Evolutionary conservation across 2,329 filamentous ascomycete species (phyloP), one percentile per base, ranked within the genome.

Genomic region (Colletotrichum sp.): DNA sequence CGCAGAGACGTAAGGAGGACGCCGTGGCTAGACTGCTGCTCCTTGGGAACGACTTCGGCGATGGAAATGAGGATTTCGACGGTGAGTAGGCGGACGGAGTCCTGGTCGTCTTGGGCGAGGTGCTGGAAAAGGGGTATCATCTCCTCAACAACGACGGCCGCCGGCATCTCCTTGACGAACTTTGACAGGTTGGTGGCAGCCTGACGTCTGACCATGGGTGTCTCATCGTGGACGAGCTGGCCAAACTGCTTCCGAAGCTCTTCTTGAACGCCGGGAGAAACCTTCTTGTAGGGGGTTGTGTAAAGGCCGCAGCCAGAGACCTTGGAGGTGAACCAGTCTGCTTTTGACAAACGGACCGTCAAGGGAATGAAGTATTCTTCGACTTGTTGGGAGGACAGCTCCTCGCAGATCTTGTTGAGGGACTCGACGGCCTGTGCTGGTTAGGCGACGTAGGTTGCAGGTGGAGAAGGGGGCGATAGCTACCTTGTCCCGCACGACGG

Each of bases 311-410:
- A 98, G 78, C 96, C 97, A 36, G 97, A 99, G 79, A 99, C 97
- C 89, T 99, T 99, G 79, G 97, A 99, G 74, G 97, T 99, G 87
- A 99, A 99, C 97, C 97, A 99, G 88, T 99, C 97, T 87, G 97
- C 97, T 91, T 99, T 99, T 79, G 97, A 98, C 77, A 99, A 95
- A 84, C 97, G 95, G 83, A 98, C 92, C 76, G 96, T 96, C 83
- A 99, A 94, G 78, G 97, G 97, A 81, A 99, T 96, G 88, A 99
- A 99, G 87, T 96, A 95, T 82, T 98, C 95, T 89, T 99, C 97
- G 84, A 99, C 94, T 89, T 99, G 97, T 86, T 95, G 92, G 81
- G 95, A 89, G 67, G 96, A 98, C 72, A 99, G 91, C 85, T 98
- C 93, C 83, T 93, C 92, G 91, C 97, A 99, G 86, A 99, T 99